Evolutionary conservation across 768 basidiomycete genomes (phyloP), one percentile per base, ranked within the genome.

Genomic region (Psilocybe subaeruginosa): DNA sequence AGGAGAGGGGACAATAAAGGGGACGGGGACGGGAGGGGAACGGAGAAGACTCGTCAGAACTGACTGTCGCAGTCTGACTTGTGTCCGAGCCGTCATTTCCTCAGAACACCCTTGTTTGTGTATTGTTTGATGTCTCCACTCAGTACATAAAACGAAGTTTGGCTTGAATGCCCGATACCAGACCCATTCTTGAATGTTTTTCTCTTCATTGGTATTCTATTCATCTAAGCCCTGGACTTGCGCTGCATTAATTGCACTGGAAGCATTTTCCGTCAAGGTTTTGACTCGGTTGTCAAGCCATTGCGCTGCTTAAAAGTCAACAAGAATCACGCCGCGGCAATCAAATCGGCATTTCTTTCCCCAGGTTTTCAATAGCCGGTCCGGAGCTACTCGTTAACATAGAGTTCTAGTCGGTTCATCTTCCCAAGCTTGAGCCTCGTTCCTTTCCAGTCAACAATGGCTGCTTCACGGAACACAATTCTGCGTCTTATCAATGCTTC

Each of bases 401-500:
- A 19, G 8, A 52, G 35, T 35, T 17, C 31, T 35, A 31, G 30
- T 33, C 43, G 30, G 39, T 47, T 3, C 14, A 49, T 31, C 23
- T 61, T 64, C 66, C 60, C 65, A 66, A 61, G 56, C 54, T 59
- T 54, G 47, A 17, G 54, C 59, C 33, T 35, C 11, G 7, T 35
- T 35, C 54, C 41, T 54, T 41, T 51, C 39, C 45, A 51, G 54
- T 64, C 64, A 59, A 65, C 67, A 64, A 82, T 86, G 79, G 76
- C 85, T 63, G 72, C 79, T 8, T 86, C 89, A 53, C 83, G 89
- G 68, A 82, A 73, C 62, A 72, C 85, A 19, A 91, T 95, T 56
- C 70, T 86, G 48, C 88, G 92, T 41, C 86, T 95, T 67, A 89
- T 95, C 62, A 86, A 84, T 66, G 84, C 89, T 6, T 84, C 88